Evolutionary conservation across 164 flowering plant genomes (phyloP).

Genomic region (Tetrastigma voinierianum): DNA sequence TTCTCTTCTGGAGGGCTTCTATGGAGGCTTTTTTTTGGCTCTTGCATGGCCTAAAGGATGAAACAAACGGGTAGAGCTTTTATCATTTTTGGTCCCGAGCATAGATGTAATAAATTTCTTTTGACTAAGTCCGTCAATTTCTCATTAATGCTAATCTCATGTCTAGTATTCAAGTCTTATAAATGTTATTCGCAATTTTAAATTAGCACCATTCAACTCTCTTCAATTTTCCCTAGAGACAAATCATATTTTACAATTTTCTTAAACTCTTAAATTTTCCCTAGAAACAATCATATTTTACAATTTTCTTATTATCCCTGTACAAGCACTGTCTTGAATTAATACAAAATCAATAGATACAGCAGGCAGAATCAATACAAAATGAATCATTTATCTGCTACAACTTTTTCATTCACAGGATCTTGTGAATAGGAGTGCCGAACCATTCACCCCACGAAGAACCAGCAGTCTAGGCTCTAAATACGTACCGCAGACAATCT

Average conservation of each 20-base stretch:
- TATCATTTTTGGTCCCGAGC: not conserved
- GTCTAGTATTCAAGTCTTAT: not conserved
- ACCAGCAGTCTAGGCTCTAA: slow-evolving; percentile 73
- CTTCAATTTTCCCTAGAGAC: too few species aligned
- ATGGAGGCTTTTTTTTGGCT: not conserved
- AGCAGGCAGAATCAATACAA: not conserved
- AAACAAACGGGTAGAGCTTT: not conserved
- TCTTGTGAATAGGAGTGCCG: slow-evolving; percentile 72
- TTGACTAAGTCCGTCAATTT: too few species aligned
- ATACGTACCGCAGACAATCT: slow-evolving; percentile 77
- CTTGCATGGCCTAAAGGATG: not conserved
- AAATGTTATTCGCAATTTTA: not conserved
- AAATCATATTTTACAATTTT: too few species aligned
- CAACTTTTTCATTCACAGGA: slow-evolving; percentile 29
- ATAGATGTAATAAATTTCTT: not conserved
- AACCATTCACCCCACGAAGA: slow-evolving; percentile 72
- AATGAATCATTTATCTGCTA: slow-evolving; percentile 18
- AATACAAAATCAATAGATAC: too few species aligned
- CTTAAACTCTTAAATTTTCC: too few species aligned
- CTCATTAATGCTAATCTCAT: not conserved
- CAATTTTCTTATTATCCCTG: too few species aligned
- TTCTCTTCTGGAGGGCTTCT: not conserved
- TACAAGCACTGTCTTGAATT: too few species aligned
- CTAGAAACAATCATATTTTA: too few species aligned
- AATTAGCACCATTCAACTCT: not conserved